Evolutionary conservation across 2,329 filamentous ascomycete genomes (phyloP), one percentile per base, ranked within the genome.

Genomic region (Iodosphaeria phyllophila): DNA sequence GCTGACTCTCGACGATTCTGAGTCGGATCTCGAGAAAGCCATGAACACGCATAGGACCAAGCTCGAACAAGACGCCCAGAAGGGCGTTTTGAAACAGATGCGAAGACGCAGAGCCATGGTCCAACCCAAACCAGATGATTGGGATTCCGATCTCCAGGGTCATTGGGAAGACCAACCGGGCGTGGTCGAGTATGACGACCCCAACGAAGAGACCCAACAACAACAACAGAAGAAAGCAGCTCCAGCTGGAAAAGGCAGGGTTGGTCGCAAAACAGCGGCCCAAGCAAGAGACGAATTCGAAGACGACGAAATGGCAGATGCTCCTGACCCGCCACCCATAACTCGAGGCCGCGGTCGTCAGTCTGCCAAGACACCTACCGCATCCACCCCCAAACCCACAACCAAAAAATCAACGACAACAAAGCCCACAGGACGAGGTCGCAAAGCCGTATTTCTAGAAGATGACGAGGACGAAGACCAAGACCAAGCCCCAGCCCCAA

Each of bases 61-160:
- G 35, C 60, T 77, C 29, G 84, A 86, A 46, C 66, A 73, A 24
- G 52, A 70, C 38, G 86, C 83, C 41, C 59, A 62, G 8, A 65
- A 64, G 10, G 79, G 79, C 3, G 52, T 64, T 22, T 43, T 69
- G 18, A 73, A 65, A 48, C 40, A 35, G 36, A 50, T 24, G 21
- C 62, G 59, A 39, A 66, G 58, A 29, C 68, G 57, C 33, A n/a
- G n/a, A n/a, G n/a, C n/a, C n/a, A n/a, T n/a, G n/a, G 57, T 78
- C 31, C 86, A 78, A 43, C 73, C 79, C 1, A 79, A 73, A 44
- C 86, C 86, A 2, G 64, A 68, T 8, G 60, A 59, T 3, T 95
- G 84, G 83, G 82, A 95, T 41, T 79, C 70, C n/a, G 86, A 95
- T 35, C 54, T 84, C 14, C 75, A 92, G 24, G 89, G 84, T 0